Evolutionary conservation across 164 flowering plant species (phyloP).

Genomic region (Berberis vulgaris): DNA sequence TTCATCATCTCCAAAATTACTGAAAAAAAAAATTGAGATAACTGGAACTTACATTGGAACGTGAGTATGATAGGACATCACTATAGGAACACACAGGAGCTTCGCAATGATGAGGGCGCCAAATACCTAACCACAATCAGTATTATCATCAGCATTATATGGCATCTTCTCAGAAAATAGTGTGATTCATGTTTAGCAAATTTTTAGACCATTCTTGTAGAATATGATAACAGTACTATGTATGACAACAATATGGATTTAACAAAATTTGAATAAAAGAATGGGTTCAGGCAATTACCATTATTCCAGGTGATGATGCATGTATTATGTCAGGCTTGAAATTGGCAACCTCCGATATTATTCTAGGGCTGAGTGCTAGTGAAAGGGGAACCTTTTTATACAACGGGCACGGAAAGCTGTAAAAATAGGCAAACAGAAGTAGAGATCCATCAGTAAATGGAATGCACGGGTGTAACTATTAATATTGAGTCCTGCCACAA

Average conservation of each 20-base stretch:
- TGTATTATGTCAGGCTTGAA: constrained; percentile 99
- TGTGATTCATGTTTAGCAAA: too few species aligned
- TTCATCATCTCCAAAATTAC: background rate
- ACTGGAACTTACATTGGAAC: constrained; percentile 85
- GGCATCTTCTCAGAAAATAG: too few species aligned
- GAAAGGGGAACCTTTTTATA: constrained; percentile 96
- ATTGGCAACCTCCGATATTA: constrained; percentile 78
- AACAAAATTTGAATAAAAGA: background rate
- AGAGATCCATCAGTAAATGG: background rate
- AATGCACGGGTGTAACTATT: too few species aligned
- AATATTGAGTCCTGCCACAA: too few species aligned
- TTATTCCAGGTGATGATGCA: constrained; percentile 96
- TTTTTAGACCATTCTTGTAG: background rate
- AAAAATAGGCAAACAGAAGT: constrained; percentile 9
- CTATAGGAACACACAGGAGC: constrained; percentile 76
- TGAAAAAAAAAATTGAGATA: background rate
- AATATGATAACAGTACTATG: background rate
- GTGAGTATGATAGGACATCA: constrained; percentile 99
- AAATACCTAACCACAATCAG: constrained; percentile 48
- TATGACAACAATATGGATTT: background rate
- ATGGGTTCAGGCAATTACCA: constrained; percentile 35
- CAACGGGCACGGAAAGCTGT: constrained; percentile 93
- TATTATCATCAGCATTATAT: too few species aligned
- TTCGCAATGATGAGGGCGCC: constrained; percentile 93
- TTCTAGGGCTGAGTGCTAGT: constrained; percentile 95